Percentiles rank a stretch among this genome's conserved stretches.
These are phyloP conservation scores for Yamadazyma spencermartinsiae DNA, from an alignment of 1,139 yeast genomes.

Conservation along the genomic window DNA sequence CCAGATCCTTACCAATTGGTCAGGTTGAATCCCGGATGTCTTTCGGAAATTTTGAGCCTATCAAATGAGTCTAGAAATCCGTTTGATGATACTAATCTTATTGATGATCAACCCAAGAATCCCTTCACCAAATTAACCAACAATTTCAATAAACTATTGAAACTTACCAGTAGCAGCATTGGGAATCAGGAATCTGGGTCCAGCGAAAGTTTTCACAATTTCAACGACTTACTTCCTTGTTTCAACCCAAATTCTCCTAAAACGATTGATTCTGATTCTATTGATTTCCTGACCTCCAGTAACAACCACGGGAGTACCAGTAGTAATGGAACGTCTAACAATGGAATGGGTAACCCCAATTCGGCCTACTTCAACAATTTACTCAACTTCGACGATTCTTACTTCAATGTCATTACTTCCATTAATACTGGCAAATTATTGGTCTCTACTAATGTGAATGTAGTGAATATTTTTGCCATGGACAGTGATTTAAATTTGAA, in stretches of 20 bases:
- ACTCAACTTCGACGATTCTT: slow-evolving; percentile 25
- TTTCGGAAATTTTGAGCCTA: slow-evolving; percentile 28
- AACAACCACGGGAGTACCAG: too few relatives aligned
- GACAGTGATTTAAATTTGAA: slow-evolving; percentile 24
- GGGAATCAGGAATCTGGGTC: background rate
- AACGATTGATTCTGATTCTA: slow-evolving; percentile 1
- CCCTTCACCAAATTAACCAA: slow-evolving; percentile 37
- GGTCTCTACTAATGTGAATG: slow-evolving; percentile 37
- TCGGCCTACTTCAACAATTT: slow-evolving; percentile 20
- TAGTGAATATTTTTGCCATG: slow-evolving; percentile 37
- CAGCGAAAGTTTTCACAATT: slow-evolving; percentile 2
- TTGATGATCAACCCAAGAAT: slow-evolving; percentile 17
- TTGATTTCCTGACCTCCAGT: background rate
- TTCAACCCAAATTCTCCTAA: slow-evolving; percentile 3
- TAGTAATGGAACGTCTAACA: slow-evolving; percentile 1
- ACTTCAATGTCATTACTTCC: slow-evolving; percentile 20
- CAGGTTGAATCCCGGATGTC: slow-evolving; percentile 57
- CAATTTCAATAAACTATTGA: slow-evolving; percentile 34
- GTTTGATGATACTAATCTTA: slow-evolving; percentile 7
- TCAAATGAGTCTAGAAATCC: slow-evolving; percentile 13
- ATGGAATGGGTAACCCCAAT: slow-evolving; percentile 1
- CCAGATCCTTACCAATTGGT: slow-evolving; percentile 56
- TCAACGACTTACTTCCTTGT: slow-evolving; percentile 8
- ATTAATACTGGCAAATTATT: slow-evolving; percentile 20
- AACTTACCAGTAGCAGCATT: slow-evolving; percentile 9